Percentiles rank a stretch among this genome's conserved stretches.
These are phyloP conservation scores for Psilocybe mexicana DNA, from an alignment of 1,284 basidiomycete genomes.

Conservation along the genomic window DNA sequence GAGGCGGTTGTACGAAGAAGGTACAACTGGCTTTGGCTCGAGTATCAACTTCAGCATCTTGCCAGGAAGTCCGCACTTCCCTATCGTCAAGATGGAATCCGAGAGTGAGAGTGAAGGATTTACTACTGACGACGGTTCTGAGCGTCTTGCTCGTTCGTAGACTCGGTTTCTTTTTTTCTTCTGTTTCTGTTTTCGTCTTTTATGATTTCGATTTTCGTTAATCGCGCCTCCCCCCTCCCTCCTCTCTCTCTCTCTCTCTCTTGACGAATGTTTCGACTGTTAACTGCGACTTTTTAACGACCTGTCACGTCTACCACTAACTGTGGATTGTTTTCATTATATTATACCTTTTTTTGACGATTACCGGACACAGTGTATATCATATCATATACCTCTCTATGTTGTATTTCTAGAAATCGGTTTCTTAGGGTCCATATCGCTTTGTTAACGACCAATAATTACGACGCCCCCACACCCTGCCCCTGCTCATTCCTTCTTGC, in stretches of 20 bases:
- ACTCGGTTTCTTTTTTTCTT: slow-evolving; percentile 5
- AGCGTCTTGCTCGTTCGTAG: slow-evolving; percentile 35
- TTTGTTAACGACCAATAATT: slow-evolving; percentile 16
- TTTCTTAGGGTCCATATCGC: slow-evolving; percentile 15
- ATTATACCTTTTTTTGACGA: slow-evolving; percentile 25
- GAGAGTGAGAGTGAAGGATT: slow-evolving; percentile 67
- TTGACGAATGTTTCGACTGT: slow-evolving; percentile 7
- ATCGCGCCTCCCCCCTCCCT: not conserved
- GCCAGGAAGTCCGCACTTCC: slow-evolving; percentile 59
- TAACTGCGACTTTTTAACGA: slow-evolving; percentile 23
- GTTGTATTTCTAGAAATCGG: slow-evolving; percentile 38
- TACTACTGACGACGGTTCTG: slow-evolving; percentile 45
- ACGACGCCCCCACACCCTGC: slow-evolving; percentile 1
- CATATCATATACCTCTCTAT: slow-evolving; percentile 26
- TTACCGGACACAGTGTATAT: slow-evolving; percentile 21
- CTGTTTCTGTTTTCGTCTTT: slow-evolving; percentile 8
- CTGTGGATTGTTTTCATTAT: slow-evolving; percentile 18
- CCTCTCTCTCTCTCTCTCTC: slow-evolving; percentile 1
- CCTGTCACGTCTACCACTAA: slow-evolving; percentile 21
- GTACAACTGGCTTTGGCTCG: slow-evolving; percentile 65
- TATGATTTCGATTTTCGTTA: slow-evolving; percentile 6
- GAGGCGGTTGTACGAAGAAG: slow-evolving; percentile 81
- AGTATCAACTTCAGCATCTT: slow-evolving; percentile 80
- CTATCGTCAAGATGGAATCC: slow-evolving; percentile 59
- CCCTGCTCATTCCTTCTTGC: slow-evolving; percentile 8